Conservation (phyloP, 106 monocot genomes). For the Gastrodia elata region DNA sequence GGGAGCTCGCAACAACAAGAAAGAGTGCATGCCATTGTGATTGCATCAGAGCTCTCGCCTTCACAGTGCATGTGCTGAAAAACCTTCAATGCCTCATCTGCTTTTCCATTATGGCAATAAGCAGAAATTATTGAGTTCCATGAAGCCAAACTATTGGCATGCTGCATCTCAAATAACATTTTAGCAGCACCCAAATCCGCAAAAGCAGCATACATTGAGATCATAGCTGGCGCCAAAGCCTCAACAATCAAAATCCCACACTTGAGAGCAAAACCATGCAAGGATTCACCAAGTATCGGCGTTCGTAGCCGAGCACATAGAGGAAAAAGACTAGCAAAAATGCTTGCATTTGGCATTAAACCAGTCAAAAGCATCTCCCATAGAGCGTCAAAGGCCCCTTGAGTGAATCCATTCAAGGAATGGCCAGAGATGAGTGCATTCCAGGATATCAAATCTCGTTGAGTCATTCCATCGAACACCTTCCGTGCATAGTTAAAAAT, state of each 20-base stretch:
- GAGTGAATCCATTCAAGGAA: conserved; percentile 25
- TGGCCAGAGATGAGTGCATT: conserved; percentile 54
- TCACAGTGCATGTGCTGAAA: conserved; percentile 28
- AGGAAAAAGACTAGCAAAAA: conserved; percentile 33
- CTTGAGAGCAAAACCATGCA: conserved; percentile 50
- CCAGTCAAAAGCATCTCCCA: conserved; percentile 19
- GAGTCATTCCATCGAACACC: conserved; percentile 50
- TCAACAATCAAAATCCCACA: conserved; percentile 22
- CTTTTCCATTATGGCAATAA: conserved; percentile 23
- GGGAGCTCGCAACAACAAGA: conserved; percentile 28
- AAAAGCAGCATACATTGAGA: conserved; percentile 47
- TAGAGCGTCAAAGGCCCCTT: conserved; percentile 27
- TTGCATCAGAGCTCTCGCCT: conserved; percentile 25
- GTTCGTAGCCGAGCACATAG: conserved; percentile 5
- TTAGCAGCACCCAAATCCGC: conserved; percentile 24
- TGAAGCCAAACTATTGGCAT: conserved; percentile 25
- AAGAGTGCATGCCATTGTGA: conserved; percentile 43
- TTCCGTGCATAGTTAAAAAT: conserved; percentile 14
- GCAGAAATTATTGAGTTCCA: conserved; percentile 67
- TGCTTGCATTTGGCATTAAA: conserved; percentile 36
- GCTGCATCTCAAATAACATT: conserved; percentile 23
- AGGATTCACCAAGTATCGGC: conserved; percentile 7
- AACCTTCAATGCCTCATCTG: conserved; percentile 20
- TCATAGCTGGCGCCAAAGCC: conserved; percentile 36
- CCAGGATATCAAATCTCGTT: conserved; percentile 53